Evolutionary conservation across 495 filamentous ascomycete species (phyloP).

Genomic region (Bryoglossum gracile): DNA sequence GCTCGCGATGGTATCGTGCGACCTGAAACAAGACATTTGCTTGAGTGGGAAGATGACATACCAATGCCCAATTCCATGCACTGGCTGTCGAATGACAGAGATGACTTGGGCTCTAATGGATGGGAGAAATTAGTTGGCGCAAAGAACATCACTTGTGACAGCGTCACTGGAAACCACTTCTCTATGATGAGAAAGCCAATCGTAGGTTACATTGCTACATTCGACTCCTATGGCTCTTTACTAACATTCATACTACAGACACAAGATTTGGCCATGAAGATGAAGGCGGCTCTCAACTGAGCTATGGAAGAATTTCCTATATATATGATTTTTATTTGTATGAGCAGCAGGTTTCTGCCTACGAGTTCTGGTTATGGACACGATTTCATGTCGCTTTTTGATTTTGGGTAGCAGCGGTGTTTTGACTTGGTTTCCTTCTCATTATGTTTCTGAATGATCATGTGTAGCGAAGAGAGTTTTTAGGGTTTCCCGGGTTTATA

Average conservation of each 20-base stretch:
- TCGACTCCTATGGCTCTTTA: neutral
- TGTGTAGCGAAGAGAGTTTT: no score
- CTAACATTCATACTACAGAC: constrained; percentile 6
- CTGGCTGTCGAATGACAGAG: constrained; percentile 50
- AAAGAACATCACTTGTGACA: constrained; percentile 52
- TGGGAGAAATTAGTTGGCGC: constrained; percentile 66
- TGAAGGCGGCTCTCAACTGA: neutral
- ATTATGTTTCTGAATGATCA: no score
- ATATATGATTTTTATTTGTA: no score
- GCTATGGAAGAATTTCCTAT: no score
- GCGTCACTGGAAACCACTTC: constrained; percentile 65
- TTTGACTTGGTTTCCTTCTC: no score
- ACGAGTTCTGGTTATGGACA: no score
- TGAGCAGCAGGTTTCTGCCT: no score
- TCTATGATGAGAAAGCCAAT: constrained; percentile 59
- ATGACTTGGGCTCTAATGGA: constrained; percentile 68
- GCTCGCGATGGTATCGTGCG: constrained; percentile 62
- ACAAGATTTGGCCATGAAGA: neutral
- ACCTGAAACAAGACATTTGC: constrained; percentile 42
- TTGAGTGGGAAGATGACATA: constrained; percentile 52
- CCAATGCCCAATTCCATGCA: constrained; percentile 17
- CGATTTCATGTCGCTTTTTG: no score
- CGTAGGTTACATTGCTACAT: constrained; percentile 30
- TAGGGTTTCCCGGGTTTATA: no score
- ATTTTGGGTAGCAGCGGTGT: no score